Conservation (phyloP, 2,329 filamentous ascomycete species). For the Alternaria atra region DNA sequence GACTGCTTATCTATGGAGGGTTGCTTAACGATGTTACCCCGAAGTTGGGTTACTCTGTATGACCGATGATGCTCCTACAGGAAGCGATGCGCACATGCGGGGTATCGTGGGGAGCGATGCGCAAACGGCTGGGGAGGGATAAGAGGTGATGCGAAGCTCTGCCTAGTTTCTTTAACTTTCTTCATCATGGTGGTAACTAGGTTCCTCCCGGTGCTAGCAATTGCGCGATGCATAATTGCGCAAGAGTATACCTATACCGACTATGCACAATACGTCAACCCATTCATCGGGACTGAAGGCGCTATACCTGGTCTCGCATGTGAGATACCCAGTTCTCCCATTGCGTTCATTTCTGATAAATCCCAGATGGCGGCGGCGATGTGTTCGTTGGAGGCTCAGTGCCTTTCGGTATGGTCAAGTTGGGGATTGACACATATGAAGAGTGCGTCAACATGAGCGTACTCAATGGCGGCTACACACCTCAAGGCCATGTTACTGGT, state of each 20-base stretch:
- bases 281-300: conserved; percentile 59
- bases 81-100: conserved; percentile 24
- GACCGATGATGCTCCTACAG: background rate
- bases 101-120: conserved; percentile 14
- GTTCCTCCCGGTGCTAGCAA: conserved; percentile 3
- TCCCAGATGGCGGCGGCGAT: conserved; percentile 51
- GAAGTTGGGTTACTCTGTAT: conserved; percentile 19
- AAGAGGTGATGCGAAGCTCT: background rate
- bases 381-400: conserved; percentile 51
- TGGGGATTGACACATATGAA: conserved; percentile 53
- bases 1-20: background rate
- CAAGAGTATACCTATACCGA: conserved; percentile 33
- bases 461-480: conserved; percentile 54
- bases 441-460: conserved; percentile 46
- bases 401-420: conserved; percentile 54
- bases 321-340: conserved; percentile 10
- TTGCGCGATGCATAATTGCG: conserved; percentile 5
- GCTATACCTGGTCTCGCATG: conserved; percentile 53
- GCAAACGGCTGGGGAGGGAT: conserved; percentile 1
- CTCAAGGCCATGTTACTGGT: conserved; percentile 51
- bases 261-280: conserved; percentile 53
- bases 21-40: conserved; percentile 32
- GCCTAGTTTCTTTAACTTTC: background rate
- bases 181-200: background rate
- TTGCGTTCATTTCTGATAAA: conserved; percentile 6